Conservation (phyloP, 2,329 filamentous ascomycete species). For the Coniochaeta hoffmannii region DNA sequence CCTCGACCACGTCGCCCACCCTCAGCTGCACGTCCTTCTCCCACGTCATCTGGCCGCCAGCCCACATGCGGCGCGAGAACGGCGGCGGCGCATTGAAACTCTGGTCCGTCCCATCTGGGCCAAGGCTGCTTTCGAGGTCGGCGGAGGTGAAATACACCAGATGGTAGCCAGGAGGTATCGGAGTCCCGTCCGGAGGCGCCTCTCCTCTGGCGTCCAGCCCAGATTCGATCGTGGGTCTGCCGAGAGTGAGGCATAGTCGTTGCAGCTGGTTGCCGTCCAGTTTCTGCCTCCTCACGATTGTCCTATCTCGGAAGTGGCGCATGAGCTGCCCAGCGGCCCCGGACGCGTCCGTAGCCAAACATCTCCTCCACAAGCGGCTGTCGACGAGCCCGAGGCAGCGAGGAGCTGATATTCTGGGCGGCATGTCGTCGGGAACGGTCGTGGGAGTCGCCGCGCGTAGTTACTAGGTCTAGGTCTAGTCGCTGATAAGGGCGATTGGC, state of each 20-base stretch:
- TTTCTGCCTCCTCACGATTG: conserved; percentile 31
- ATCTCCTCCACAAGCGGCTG: neutral
- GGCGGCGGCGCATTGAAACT: conserved; percentile 52
- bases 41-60: conserved; percentile 53
- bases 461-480: too few relatives aligned
- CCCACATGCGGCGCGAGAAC: conserved; percentile 62
- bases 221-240: conserved; percentile 35
- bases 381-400: neutral
- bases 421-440: neutral
- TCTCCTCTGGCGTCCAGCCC: conserved; percentile 28
- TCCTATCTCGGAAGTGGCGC: conserved; percentile 19
- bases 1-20: conserved; percentile 48
- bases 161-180: conserved; percentile 52
- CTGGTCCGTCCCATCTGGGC: conserved; percentile 51
- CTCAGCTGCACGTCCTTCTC: conserved; percentile 24
- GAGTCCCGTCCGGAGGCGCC: conserved; percentile 34
- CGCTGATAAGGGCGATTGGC: too few relatives aligned
- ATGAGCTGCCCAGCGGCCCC: conserved; percentile 20
- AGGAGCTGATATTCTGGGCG: neutral
- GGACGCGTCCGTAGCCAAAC: conserved; percentile 7
- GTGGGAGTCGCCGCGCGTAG: neutral
- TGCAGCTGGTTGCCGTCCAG: conserved; percentile 58
- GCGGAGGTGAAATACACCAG: conserved; percentile 56
- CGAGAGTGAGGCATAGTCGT: conserved; percentile 51
- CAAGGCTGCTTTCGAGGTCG: conserved; percentile 45